Percentiles rank a stretch among this genome's conserved stretches.
These are phyloP conservation scores for Striga hermonthica DNA, from an alignment of 305 asterid genomes.

Conservation along the genomic window DNA sequence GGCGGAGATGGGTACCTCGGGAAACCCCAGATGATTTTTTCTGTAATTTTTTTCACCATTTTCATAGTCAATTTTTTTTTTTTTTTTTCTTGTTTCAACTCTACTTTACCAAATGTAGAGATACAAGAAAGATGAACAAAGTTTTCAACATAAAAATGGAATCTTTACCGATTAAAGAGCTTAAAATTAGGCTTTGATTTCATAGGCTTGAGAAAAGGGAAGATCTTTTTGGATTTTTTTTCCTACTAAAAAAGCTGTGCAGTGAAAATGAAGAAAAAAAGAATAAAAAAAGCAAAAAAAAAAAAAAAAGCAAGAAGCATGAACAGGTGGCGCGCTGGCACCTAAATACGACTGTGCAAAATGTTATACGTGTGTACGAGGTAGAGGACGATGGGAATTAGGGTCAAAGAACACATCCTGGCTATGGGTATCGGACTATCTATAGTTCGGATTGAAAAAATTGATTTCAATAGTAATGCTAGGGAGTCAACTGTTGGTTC, in stretches of 20 bases:
- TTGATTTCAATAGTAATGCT: too few relatives aligned
- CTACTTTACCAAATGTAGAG: slow-evolving; percentile 1
- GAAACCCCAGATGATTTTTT: slow-evolving; percentile 52
- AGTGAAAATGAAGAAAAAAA: neutral
- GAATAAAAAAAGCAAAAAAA: too few relatives aligned
- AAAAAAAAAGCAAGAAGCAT: too few relatives aligned
- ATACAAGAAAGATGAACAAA: neutral
- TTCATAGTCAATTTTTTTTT: slow-evolving; percentile 48
- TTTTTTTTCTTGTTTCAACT: neutral
- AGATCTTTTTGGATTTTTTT: slow-evolving; percentile 8
- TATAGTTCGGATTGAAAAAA: too few relatives aligned
- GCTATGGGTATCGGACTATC: too few relatives aligned
- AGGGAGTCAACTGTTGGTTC: too few relatives aligned
- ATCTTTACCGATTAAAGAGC: too few relatives aligned
- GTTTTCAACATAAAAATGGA: neutral
- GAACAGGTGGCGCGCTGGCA: slow-evolving; percentile 39
- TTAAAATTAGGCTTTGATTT: neutral
- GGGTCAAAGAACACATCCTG: too few relatives aligned
- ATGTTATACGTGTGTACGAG: too few relatives aligned
- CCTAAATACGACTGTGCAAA: neutral
- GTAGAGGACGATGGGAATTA: too few relatives aligned
- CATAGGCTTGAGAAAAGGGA: neutral
- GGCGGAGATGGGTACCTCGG: slow-evolving; percentile 39
- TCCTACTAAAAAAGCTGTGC: neutral
- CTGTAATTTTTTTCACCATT: slow-evolving; percentile 42